These are phyloP conservation scores for Aspergillus sp. DNA, from an alignment of 2,329 filamentous ascomycete genomes.

Conservation along the genomic window DNA sequence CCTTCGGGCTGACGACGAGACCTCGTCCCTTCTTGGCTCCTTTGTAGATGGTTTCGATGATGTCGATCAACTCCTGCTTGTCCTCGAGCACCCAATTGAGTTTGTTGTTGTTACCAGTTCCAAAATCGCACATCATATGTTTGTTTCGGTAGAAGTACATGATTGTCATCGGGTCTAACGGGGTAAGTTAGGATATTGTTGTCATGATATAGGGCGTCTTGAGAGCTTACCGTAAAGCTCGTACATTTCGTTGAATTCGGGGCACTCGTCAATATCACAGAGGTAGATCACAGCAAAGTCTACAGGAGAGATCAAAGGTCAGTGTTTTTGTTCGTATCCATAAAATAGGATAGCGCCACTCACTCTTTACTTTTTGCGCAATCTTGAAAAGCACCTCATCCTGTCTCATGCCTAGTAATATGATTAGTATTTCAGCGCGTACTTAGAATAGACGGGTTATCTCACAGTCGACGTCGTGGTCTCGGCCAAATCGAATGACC, in stretches of 20 bases:
- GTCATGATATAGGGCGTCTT: neutral
- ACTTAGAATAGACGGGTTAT: neutral
- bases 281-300: constrained; percentile 67
- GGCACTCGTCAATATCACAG: constrained; percentile 86
- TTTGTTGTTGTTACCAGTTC: constrained; percentile 98
- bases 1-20: constrained; percentile 94
- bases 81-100: constrained; percentile 95
- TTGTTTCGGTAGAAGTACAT: constrained; percentile 87
- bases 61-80: constrained; percentile 98
- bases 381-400: constrained; percentile 96
- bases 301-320: constrained; percentile 3
- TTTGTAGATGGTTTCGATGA: constrained; percentile 94
- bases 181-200: constrained; percentile 35
- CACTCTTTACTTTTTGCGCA: constrained; percentile 80
- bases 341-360: constrained; percentile 5
- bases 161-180: constrained; percentile 70
- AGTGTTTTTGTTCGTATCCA: constrained; percentile 1
- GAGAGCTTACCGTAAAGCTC: constrained; percentile 58
- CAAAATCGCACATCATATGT: constrained; percentile 89
- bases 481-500: constrained; percentile 85
- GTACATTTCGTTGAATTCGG: constrained; percentile 96
- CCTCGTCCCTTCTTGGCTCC: constrained; percentile 98
- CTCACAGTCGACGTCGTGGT: constrained; percentile 69
- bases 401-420: constrained; percentile 57
- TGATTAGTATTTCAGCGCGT: constrained; percentile 13